Base-by-base conservation (phyloP, 2,329 filamentous ascomycete genomes). In the Thermoascus crustaceus region DNA sequence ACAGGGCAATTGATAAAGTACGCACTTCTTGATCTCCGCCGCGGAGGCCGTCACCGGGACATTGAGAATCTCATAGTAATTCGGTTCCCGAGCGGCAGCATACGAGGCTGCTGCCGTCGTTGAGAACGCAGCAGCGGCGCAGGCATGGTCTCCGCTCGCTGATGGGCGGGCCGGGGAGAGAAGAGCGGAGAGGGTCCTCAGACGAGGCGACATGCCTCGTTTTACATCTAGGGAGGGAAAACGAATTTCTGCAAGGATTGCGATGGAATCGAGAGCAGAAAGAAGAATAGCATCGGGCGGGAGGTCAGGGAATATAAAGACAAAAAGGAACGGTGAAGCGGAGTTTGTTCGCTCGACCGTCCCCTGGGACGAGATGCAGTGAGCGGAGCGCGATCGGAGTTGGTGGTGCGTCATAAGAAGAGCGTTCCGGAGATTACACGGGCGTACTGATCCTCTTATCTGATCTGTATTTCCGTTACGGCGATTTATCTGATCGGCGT, bases 11-110 rank as follows among this genome's bases (percentile, higher is more conserved):
- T 18, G 23, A 22, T 13, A 10, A 20, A 18, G 37, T 21, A 37
- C 42, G 22, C 57, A 86, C 81, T 84, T 89, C 63, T 96, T 96
- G 42, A 96, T 88, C 35, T 94, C 85, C 6, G 70, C 67, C 1
- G 75, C 64, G 10, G 82, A 77, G 25, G 89, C 88, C 44, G 74
- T 73, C 26, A 72, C 69, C 0, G 75, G 64, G n/a, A 98, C 61
- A 26, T 80, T 75, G 34, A 98, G 73, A 25, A 80, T 78, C 50
- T 89, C 82, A 62, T 98, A 98, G 65, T 94, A 82, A 42, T 79
- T 86, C 48, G 60, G 52, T 23, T 67, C 47, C 47, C 54, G 52
- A 36, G 36, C 23, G 27, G 36, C 29, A 22, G n/a, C n/a, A n/a
- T n/a, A n/a, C n/a, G 39, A 34, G 10, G 21, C 19, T n/a, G 30